phyloP scores from a whole-genome alignment of 345 rosid genomes.

The Gossypium mustelinum region DNA sequence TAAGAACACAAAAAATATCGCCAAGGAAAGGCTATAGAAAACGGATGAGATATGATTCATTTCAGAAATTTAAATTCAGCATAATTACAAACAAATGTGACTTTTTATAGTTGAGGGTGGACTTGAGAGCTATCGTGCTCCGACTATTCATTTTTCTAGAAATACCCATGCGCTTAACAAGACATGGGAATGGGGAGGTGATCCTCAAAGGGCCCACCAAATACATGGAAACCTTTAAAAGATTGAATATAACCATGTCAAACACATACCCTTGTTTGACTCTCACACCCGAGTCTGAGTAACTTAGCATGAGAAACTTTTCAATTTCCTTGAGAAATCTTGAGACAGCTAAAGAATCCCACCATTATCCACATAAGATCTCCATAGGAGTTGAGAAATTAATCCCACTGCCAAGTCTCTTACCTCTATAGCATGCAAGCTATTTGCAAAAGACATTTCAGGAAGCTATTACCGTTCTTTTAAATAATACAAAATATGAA shows the following conservation, averaged over 20 bases:
- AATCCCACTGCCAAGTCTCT: background rate
- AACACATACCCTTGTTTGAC: no score
- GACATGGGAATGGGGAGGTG: background rate
- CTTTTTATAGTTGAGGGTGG: background rate
- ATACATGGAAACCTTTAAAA: background rate
- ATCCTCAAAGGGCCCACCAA: background rate
- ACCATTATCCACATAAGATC: background rate
- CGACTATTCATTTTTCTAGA: background rate
- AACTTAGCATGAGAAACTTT: background rate
- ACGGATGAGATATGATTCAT: background rate
- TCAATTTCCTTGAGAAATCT: background rate
- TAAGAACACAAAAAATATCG: background rate
- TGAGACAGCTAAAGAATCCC: background rate
- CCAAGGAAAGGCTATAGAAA: background rate
- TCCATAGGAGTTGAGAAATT: background rate
- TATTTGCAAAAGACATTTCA: constrained; percentile 1
- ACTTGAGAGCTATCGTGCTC: background rate
- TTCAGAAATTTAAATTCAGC: background rate
- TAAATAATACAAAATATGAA: background rate
- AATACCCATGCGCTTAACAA: background rate
- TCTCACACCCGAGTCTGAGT: background rate
- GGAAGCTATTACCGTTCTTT: background rate
- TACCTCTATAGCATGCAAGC: background rate
- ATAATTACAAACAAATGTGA: background rate
- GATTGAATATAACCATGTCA: background rate